These are phyloP conservation scores for Tagetes erecta DNA, from an alignment of 129 eudicot genomes.

Conservation along the genomic window DNA sequence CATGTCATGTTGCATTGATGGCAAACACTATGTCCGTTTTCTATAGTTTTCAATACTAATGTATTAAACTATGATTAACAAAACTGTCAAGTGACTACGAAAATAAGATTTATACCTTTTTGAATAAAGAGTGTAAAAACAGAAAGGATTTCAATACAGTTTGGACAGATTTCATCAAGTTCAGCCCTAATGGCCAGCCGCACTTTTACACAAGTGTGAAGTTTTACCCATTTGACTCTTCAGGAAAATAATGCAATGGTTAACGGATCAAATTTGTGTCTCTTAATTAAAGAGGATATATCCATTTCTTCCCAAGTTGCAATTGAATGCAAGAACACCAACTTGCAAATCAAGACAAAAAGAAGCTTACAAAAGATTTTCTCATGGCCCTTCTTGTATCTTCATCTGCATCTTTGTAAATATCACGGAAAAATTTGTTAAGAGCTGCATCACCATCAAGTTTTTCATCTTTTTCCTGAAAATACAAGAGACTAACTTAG, in stretches of 20 bases:
- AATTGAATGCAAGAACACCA: background rate
- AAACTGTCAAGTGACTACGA: background rate
- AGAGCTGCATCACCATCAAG: constrained; percentile 97
- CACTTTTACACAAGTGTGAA: background rate
- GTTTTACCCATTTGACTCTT: background rate
- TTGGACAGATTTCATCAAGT: background rate
- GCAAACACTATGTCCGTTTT: no score
- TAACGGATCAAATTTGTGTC: background rate
- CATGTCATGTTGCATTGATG: no score
- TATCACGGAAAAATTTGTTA: constrained; percentile 90
- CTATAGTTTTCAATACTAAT: background rate
- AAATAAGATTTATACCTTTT: background rate
- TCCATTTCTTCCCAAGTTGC: background rate
- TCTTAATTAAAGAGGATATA: background rate
- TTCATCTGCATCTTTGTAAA: constrained; percentile 86
- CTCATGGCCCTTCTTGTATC: constrained; percentile 96
- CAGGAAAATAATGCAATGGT: background rate
- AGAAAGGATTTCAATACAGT: background rate
- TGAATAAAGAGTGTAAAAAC: background rate
- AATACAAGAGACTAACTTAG: background rate
- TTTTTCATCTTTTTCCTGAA: constrained; percentile 97
- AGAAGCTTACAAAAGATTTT: constrained; percentile 85
- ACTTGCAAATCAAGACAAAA: background rate
- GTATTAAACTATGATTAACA: background rate
- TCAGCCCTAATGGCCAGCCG: background rate